A percentile compares a stretch with the other conserved stretches of the same genome.
These are phyloP conservation scores for Harrya chromipes DNA, from an alignment of 768 basidiomycete genomes.

Conservation along the genomic window DNA sequence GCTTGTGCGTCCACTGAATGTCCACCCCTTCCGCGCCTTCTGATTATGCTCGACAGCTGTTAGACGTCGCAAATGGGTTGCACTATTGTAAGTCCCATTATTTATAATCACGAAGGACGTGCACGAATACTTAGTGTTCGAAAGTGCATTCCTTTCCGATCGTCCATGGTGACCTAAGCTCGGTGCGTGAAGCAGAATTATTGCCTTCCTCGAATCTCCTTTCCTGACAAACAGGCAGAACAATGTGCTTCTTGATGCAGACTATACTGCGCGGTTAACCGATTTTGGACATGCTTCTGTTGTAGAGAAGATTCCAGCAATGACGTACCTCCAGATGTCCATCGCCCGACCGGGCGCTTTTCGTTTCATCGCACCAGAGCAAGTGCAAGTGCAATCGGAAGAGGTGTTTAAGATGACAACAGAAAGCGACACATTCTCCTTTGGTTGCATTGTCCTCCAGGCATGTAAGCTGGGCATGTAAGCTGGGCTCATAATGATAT, in stretches of 20 bases:
- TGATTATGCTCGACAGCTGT: slow-evolving; percentile 19
- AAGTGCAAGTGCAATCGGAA: slow-evolving; percentile 13
- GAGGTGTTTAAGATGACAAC: not conserved
- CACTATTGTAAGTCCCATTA: not conserved
- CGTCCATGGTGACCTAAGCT: slow-evolving; percentile 6
- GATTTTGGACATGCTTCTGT: slow-evolving; percentile 41
- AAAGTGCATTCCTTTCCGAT: slow-evolving; percentile 12
- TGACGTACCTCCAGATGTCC: slow-evolving; percentile 2
- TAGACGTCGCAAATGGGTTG: slow-evolving; percentile 12
- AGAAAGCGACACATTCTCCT: not conserved
- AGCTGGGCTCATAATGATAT: not conserved
- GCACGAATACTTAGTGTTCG: not conserved
- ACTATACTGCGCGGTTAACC: slow-evolving; percentile 34
- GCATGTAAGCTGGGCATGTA: slow-evolving; percentile 3
- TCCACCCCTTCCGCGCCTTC: slow-evolving; percentile 9
- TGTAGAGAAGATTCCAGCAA: not conserved
- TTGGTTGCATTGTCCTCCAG: slow-evolving; percentile 26
- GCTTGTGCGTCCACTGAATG: slow-evolving; percentile 12
- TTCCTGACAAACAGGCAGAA: not conserved
- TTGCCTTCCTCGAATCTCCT: fast-evolving
- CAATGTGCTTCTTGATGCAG: slow-evolving; percentile 7
- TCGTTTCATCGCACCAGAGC: slow-evolving; percentile 42
- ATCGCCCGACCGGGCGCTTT: slow-evolving; percentile 35
- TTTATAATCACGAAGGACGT: too few relatives aligned
- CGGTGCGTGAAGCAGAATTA: not conserved